Evolutionary conservation across 2,329 filamentous ascomycete genomes (phyloP), one percentile per base, ranked within the genome.

Genomic region (Lithohypha guttulata): DNA sequence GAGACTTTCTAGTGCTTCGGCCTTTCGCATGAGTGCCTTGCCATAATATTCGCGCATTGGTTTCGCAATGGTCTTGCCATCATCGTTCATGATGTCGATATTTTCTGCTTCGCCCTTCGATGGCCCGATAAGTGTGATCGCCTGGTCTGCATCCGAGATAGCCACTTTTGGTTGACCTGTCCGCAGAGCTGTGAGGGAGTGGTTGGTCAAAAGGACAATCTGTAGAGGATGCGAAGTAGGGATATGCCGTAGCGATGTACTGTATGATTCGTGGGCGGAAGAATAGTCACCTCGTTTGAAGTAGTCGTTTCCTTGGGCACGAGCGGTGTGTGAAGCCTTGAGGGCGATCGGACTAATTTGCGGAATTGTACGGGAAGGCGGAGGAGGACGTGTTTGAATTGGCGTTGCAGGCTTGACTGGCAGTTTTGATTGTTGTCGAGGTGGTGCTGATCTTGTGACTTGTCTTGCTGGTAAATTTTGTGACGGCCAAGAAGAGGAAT

Each of bases 261-360:
- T 77, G 59, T 96, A 98, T 1, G 81, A 79, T 14, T 77, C 70
- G 53, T 95, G 85, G 0, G 91, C 91, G 7, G 82, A 73, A 13
- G 84, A 81, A 59, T 85, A 98, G 59, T 98, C 91, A 22, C 91
- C 91, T 23, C 84, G 77, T 61, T 95, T 96, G 65, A 94, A 96
- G 48, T 93, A 83, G 38, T 82, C 80, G 7, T 86, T 84, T 13
- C 89, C 91, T 47, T 79, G 78, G 33, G 80, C 70, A 10, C 91
- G 81, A 52, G 91, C 76, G 32, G 75, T 71, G n/a, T 81, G 80
- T 7, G 85, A 94, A 3, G 75, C 75, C 47, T 80, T 73, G 13
- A 95, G 68, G 1, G 79, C 78, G 5, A 77, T 71, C 1, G 78
- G 63, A 3, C 83, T 79, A 9, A 93, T 66, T 1, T 70, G 56